Evolutionary conservation across 768 basidiomycete genomes (phyloP), one percentile per base, ranked within the genome.

Genomic region (Mycena alexandri): DNA sequence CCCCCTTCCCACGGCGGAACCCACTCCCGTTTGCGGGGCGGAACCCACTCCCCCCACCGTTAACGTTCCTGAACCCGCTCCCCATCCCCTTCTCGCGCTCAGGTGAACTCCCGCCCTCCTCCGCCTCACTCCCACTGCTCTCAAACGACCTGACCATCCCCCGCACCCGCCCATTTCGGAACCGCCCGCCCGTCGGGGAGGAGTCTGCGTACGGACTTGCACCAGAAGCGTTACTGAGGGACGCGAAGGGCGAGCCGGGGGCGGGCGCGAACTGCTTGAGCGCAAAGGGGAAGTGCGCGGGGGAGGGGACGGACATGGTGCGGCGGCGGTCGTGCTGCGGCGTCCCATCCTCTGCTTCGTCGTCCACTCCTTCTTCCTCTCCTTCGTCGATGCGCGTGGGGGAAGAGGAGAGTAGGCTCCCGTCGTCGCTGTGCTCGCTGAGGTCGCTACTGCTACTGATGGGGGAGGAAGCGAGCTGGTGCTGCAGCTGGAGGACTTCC

Each of bases 101-200:
- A 10, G 69, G 69, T 25, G 64, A 66, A 6, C 29, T 29, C 29
- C 29, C 29, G 42, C 53, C 63, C 11, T 56, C 55, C 33, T 61
- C 36, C 44, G 29, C 61, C 54, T 71, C 70, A 43, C 70, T 71
- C 42, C 70, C 70, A 24, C 70, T 71, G 50, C 70, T 71, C 66
- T 71, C 70, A 48, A 71, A 67, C 34, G 61, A 51, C 47, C 70
- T 61, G 29, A 71, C 70, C 70, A 71, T 71, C 25, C 70, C 70
- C 52, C 54, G 52, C 44, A 71, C 70, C 24, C 70, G 70, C 13
- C 70, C 69, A 33, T 70, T 70, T 11, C 69, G 38, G 50, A 62
- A 70, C 11, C 69, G 54, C 10, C 59, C 61, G 6, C 29, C 41
- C 10, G 47, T 24, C 14, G 47, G 22, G 10, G 22, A n/a, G 3